Base-by-base conservation (phyloP, 2,329 filamentous ascomycete species). In the Hirsutella rhossiliensis region DNA sequence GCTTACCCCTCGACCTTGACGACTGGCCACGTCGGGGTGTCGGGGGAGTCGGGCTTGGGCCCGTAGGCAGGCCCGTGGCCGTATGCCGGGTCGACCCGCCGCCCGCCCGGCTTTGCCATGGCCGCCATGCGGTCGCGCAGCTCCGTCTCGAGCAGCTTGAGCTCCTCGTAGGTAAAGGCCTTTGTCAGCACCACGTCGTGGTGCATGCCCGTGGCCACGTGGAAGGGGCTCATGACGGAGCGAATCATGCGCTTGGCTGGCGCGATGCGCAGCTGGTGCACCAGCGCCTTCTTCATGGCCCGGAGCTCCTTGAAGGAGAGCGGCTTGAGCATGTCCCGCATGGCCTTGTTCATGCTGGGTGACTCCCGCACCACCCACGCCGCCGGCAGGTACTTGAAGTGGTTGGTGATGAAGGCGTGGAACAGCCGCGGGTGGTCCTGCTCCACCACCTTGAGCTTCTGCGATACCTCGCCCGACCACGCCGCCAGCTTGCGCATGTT, bases 391-490 rank as follows among this genome's bases (percentile, higher is more conserved):
- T 54, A 49, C n/a, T 56, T 50, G 20, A 56, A 50, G 41, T 63
- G 57, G 3, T 54, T 56, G 4, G 56, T 61, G 28, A 49, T 58
- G 43, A 71, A 63, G 31, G 68, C 68, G n/a, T 60, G 51, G 46
- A 69, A 56, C 1, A 71, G 54, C 42, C 54, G 59, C 11, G 69
- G 64, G 43, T 64, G 72, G 5, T 58, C 55, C 11, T 52, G 52
- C 34, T 66, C 58, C 29, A 76, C 61, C 31, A 59, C 54, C 3
- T 51, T 48, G 15, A 69, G 53, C 48, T 65, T 58, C 13, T 54
- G 57, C n/a, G 66, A 65, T 8, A 71, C 63, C 3, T 67, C 62
- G 3, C 50, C 52, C 3, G 71, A 75, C 72, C 72, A 78, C 1
- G 66, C 63, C 17, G 65, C 62, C 53, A 68, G 58, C 50, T 64